Conservation (phyloP, 1,139 yeast species). For the Magnusiomyces sp. region DNA sequence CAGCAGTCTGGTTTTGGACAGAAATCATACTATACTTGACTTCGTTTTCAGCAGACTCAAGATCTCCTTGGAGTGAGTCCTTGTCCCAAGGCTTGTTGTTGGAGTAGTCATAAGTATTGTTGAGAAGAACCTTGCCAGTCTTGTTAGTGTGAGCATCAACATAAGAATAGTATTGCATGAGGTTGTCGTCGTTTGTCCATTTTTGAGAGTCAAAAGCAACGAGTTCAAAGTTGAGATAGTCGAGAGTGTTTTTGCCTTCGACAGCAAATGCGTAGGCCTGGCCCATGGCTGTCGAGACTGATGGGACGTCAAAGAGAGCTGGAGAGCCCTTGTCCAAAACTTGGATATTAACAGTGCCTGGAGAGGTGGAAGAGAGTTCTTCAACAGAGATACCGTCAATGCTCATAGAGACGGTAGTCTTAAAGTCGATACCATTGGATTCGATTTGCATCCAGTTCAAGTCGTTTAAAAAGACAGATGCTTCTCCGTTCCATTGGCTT, state of each 20-base stretch:
- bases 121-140: constrained; percentile 10
- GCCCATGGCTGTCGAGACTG: constrained; percentile 2
- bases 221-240: constrained; percentile 10
- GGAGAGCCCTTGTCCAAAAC: constrained; percentile 12
- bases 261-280: constrained; percentile 12
- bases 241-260: constrained; percentile 10
- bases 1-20: constrained; percentile 11
- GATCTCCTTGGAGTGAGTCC: constrained; percentile 2
- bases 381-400: constrained; percentile 12
- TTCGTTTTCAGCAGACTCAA: constrained; percentile 7
- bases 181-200: constrained; percentile 7
- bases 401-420: constrained; percentile 11
- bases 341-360: constrained; percentile 10
- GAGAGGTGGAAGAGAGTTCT: constrained; percentile 8
- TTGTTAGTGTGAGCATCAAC: constrained; percentile 6
- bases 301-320: constrained; percentile 9
- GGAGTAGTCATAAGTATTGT: constrained; percentile 12
- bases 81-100: constrained; percentile 6
- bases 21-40: constrained; percentile 9
- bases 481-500: constrained; percentile 13
- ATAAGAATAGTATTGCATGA: constrained; percentile 9
- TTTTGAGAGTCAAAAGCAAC: constrained; percentile 7
- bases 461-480: constrained; percentile 11
- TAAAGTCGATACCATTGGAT: background rate
- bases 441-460: constrained; percentile 11